Percentiles rank a stretch among this genome's conserved stretches.
phyloP scores from a whole-genome alignment of 176 grass and related monocot genomes.

The bread wheat (Triticum aestivum) region DNA sequence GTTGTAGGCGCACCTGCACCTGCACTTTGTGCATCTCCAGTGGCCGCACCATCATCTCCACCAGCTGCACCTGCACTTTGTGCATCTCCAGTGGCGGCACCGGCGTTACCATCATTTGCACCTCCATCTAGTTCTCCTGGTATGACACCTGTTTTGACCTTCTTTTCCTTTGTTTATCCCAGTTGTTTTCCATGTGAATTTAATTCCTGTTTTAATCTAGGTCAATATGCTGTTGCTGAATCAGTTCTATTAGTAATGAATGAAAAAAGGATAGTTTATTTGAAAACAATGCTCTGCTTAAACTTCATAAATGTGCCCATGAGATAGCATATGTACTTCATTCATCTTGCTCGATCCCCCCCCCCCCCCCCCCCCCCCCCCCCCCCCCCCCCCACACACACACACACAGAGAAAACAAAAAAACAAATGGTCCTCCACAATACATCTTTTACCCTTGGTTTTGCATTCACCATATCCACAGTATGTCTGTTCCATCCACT shows the following conservation, averaged over 20 bases:
- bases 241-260: neutral
- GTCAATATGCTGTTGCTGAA: neutral
- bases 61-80: neutral
- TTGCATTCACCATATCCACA: neutral
- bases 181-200: neutral
- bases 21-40: neutral
- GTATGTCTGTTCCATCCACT: neutral
- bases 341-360: neutral
- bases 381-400: too few species aligned
- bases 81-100: neutral
- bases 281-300: neutral
- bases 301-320: neutral
- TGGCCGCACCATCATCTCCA: neutral
- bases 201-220: neutral
- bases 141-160: conserved; percentile 11
- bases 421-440: neutral
- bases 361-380: too few species aligned
- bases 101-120: neutral
- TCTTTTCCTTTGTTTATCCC: conserved; percentile 3
- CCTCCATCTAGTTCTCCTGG: conserved; percentile 34
- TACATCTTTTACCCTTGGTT: neutral
- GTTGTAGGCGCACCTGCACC: neutral
- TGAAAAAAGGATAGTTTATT: neutral
- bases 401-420: too few species aligned
- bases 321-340: neutral